A percentile compares a stretch with the other conserved stretches of the same genome.
phyloP scores from a whole-genome alignment of 192 early-diverging fungal genomes.

The Linnemannia elongata region DNA sequence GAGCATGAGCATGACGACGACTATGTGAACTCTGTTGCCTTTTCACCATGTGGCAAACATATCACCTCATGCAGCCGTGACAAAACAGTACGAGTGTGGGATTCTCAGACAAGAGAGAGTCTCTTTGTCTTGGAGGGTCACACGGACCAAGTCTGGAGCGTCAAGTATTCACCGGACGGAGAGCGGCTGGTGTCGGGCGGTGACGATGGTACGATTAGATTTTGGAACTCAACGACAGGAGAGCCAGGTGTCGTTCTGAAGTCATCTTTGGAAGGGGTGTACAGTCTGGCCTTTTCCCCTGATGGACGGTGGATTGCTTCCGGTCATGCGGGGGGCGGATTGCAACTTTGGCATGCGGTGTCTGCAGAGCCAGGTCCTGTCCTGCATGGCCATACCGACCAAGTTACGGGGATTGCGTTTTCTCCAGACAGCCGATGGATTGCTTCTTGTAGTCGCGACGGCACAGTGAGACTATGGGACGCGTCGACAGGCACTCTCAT shows the following conservation, averaged over 20 bases:
- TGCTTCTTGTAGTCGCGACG: background rate
- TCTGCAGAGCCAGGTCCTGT: no score
- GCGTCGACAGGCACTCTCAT: background rate
- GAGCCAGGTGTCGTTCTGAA: background rate
- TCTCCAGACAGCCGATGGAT: no score
- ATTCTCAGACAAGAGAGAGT: background rate
- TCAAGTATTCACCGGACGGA: background rate
- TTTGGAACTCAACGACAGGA: constrained; percentile 1
- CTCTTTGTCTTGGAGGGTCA: background rate
- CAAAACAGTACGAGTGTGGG: constrained; percentile 15
- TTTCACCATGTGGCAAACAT: background rate
- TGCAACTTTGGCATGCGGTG: no score
- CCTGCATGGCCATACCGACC: no score
- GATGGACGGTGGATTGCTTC: no score
- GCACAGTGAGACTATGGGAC: constrained; percentile 8
- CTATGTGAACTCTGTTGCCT: no score
- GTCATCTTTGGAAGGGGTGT: constrained; percentile 44
- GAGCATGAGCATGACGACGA: no score
- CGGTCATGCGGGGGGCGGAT: no score
- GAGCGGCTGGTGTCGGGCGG: background rate
- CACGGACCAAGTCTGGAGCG: background rate
- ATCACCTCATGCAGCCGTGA: no score
- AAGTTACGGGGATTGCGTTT: no score
- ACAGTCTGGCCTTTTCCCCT: constrained; percentile 74
- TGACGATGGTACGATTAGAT: background rate